phyloP scores from a whole-genome alignment of 805 yeast species.

The Ogataea angusta region DNA sequence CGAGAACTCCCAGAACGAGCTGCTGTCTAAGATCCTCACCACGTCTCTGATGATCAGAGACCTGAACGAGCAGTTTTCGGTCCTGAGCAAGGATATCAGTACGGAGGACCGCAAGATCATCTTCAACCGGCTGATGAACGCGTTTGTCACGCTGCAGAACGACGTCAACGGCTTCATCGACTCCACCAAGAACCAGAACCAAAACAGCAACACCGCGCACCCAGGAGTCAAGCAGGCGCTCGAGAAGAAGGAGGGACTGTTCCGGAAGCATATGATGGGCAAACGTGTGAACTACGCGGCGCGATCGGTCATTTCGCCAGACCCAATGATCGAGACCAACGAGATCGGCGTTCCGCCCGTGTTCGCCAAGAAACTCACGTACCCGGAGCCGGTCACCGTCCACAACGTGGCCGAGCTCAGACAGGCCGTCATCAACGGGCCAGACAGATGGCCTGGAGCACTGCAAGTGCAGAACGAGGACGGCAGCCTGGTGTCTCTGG shows the following conservation, averaged over 20 bases:
- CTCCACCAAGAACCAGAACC: conserved; percentile 80
- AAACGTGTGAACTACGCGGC: conserved; percentile 99
- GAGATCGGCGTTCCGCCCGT: conserved; percentile 99
- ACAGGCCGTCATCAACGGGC: conserved; percentile 95
- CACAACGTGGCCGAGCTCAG: conserved; percentile 87
- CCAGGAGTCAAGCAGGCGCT: conserved; percentile 98
- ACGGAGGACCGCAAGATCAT: conserved; percentile 71
- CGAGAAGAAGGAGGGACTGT: conserved; percentile 97
- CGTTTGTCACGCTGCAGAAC: conserved; percentile 91
- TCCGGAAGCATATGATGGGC: conserved; percentile 99
- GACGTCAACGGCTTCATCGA: conserved; percentile 94
- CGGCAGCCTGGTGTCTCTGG: conserved; percentile 75
- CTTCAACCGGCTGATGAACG: conserved; percentile 90
- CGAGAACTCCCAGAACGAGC: conserved; percentile 90
- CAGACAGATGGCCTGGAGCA: conserved; percentile 99
- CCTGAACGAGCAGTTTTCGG: conserved; percentile 77
- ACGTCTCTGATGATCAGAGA: conserved; percentile 83
- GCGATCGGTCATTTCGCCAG: conserved; percentile 98
- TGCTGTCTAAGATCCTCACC: conserved; percentile 73
- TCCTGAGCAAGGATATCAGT: conserved; percentile 56
- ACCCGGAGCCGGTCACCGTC: conserved; percentile 96
- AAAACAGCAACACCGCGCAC: conserved; percentile 62
- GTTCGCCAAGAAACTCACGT: conserved; percentile 90
- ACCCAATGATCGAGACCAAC: conserved; percentile 95
- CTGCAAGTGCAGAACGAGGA: conserved; percentile 93